Conservation (phyloP, 192 early-diverging fungal genomes). For the Linnemannia exigua region DNA sequence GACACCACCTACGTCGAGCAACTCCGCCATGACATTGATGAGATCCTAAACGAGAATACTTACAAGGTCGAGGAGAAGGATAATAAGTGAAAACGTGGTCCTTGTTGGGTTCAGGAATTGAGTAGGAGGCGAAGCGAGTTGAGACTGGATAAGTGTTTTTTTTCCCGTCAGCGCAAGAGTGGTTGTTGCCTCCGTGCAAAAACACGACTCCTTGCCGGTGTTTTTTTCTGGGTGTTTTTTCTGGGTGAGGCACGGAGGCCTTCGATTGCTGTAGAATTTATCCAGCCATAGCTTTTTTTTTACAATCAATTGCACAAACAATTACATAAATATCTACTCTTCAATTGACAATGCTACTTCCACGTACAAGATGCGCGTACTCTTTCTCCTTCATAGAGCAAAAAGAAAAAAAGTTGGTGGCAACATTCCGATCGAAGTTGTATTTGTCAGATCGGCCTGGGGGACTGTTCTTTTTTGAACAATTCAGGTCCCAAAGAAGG, state of each 20-base stretch:
- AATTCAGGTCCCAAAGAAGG: not conserved
- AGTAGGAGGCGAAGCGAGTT: not conserved
- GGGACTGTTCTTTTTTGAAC: not conserved
- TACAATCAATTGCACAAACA: too few relatives aligned
- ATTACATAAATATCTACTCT: not conserved
- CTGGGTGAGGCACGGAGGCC: too few relatives aligned
- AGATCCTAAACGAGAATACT: constrained; percentile 80
- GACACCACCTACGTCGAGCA: constrained; percentile 70
- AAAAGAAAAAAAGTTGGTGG: not conserved
- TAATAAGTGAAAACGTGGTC: not conserved
- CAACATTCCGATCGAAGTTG: not conserved
- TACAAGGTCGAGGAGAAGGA: constrained; percentile 67
- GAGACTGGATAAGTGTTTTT: not conserved
- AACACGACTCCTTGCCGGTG: too few relatives aligned
- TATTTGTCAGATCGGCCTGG: not conserved
- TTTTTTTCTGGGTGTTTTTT: too few relatives aligned
- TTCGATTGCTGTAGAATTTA: too few relatives aligned
- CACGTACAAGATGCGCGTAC: too few relatives aligned
- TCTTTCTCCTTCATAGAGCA: not conserved
- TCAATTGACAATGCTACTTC: too few relatives aligned
- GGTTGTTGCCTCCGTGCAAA: too few relatives aligned
- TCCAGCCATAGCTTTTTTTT: too few relatives aligned
- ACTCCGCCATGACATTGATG: constrained; percentile 74
- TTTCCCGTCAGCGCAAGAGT: too few relatives aligned
- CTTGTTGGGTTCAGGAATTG: not conserved